Conservation (phyloP, 2,329 filamentous ascomycete genomes). For the Rutstroemia sydowiana region DNA sequence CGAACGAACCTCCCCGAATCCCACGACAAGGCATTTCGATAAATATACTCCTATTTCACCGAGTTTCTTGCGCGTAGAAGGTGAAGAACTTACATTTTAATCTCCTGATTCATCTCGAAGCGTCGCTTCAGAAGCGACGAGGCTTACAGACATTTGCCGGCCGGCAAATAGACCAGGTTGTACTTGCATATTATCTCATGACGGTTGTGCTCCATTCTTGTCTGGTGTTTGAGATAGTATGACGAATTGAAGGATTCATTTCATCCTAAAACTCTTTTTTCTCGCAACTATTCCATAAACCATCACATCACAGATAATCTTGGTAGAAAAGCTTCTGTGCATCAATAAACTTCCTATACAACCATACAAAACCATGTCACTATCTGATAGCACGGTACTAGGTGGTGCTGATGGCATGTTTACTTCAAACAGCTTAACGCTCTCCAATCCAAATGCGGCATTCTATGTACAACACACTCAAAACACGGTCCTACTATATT, state of each 20-base stretch:
- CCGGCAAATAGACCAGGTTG: constrained; percentile 4
- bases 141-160: constrained; percentile 4
- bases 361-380: constrained; percentile 2
- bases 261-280: background rate
- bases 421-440: constrained; percentile 10
- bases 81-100: background rate
- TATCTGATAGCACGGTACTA: constrained; percentile 1
- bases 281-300: background rate
- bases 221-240: background rate
- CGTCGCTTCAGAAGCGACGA: too few relatives aligned
- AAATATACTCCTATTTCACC: too few relatives aligned
- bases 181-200: background rate
- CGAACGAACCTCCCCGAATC: too few relatives aligned
- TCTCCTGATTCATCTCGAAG: constrained; percentile 10
- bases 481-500: constrained; percentile 18
- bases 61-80: constrained; percentile 11
- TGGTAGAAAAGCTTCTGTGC: constrained; percentile 2
- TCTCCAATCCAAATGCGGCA: constrained; percentile 5
- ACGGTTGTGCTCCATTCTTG: background rate
- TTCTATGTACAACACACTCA: constrained; percentile 17
- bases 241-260: constrained; percentile 1
- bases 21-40: too few relatives aligned
- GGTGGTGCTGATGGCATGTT: too few relatives aligned
- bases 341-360: background rate
- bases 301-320: background rate